A percentile compares a stretch with the other conserved stretches of the same genome.
Conservation (phyloP, 2,329 filamentous ascomycete genomes). For the Hortaea werneckii region DNA sequence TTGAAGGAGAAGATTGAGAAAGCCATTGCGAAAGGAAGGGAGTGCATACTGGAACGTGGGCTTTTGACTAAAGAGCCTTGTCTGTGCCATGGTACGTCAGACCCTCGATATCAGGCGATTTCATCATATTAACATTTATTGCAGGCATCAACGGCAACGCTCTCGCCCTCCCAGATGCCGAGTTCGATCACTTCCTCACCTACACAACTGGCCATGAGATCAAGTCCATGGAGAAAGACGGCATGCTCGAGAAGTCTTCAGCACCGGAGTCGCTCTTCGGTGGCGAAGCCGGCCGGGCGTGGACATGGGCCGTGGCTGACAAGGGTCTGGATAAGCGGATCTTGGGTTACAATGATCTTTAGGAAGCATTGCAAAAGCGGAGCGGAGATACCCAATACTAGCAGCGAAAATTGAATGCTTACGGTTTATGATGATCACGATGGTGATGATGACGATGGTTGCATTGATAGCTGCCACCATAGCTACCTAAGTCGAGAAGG, state of each 20-base stretch:
- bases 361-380: not conserved
- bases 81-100: conserved; percentile 44
- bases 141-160: conserved; percentile 52
- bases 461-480: no score
- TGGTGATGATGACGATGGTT: not conserved
- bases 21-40: conserved; percentile 42
- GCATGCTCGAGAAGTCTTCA: conserved; percentile 42
- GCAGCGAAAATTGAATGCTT: conserved; percentile 28
- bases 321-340: conserved; percentile 36
- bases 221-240: conserved; percentile 42
- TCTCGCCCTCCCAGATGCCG: conserved; percentile 41
- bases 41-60: conserved; percentile 47
- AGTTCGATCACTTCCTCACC: conserved; percentile 48
- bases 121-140: conserved; percentile 1
- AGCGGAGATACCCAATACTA: conserved; percentile 30
- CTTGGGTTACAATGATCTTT: conserved; percentile 43
- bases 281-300: conserved; percentile 31
- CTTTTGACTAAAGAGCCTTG: conserved; percentile 55
- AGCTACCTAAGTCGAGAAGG: no score
- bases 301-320: conserved; percentile 35
- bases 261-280: conserved; percentile 42
- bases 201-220: conserved; percentile 49
- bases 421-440: not conserved
- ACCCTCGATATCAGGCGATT: not conserved
- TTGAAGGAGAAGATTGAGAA: conserved; percentile 44